Conservation (phyloP, 2,329 filamentous ascomycete genomes). For the Thermomyces lanuginosus region DNA sequence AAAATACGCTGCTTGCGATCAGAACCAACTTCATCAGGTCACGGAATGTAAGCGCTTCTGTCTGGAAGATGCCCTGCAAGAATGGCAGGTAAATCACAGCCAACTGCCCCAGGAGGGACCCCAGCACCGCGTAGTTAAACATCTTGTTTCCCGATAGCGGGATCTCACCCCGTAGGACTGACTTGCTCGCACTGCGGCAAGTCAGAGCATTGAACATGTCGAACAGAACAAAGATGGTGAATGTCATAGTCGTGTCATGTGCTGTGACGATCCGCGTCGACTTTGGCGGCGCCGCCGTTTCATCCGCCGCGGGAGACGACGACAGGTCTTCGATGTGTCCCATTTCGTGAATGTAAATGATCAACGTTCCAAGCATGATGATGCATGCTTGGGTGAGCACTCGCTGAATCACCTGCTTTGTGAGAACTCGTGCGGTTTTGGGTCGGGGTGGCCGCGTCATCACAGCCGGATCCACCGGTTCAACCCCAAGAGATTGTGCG, state of each 20-base stretch:
- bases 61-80: conserved; percentile 89
- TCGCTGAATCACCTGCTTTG: conserved; percentile 59
- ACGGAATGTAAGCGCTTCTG: conserved; percentile 58
- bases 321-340: conserved; percentile 46
- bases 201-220: conserved; percentile 98
- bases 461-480: conserved; percentile 82
- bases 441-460: conserved; percentile 82
- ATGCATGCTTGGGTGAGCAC: conserved; percentile 75
- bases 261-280: conserved; percentile 55
- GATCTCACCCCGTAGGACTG: conserved; percentile 70
- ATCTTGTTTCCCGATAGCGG: conserved; percentile 72
- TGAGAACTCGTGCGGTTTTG: conserved; percentile 81
- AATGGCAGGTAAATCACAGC: conserved; percentile 91
- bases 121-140: conserved; percentile 89
- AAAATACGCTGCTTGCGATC: conserved; percentile 81
- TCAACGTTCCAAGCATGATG: conserved; percentile 84
- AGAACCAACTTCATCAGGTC: conserved; percentile 59
- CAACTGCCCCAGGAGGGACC: conserved; percentile 69
- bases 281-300: conserved; percentile 20
- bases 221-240: conserved; percentile 96
- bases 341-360: conserved; percentile 88
- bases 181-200: conserved; percentile 83
- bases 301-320: no score
- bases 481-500: conserved; percentile 89
- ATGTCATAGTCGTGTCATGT: conserved; percentile 97